Percentiles rank a stretch among this genome's conserved stretches.
phyloP scores from a whole-genome alignment of 495 filamentous ascomycete species.

The Neurospora sp. region DNA sequence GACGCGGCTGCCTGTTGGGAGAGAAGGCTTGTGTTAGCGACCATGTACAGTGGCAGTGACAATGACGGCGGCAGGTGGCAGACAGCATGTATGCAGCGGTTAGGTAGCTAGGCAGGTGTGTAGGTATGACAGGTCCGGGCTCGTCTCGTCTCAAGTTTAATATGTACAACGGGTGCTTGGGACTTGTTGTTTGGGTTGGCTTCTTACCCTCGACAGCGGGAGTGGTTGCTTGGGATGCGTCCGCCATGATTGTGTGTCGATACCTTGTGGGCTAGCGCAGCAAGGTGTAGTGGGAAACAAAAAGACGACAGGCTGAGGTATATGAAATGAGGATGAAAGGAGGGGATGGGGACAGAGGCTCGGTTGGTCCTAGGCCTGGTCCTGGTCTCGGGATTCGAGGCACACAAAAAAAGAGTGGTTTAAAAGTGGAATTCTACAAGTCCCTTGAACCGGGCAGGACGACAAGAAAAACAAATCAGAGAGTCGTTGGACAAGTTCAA shows the following conservation, averaged over 20 bases:
- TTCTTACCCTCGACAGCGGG: not conserved
- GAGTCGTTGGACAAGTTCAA: not conserved
- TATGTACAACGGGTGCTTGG: not conserved
- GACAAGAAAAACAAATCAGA: not conserved
- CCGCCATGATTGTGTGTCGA: not conserved
- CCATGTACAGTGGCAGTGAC: not conserved
- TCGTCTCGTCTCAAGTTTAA: not conserved
- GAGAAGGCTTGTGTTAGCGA: not conserved
- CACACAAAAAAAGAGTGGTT: conserved; percentile 1
- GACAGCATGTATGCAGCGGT: not conserved
- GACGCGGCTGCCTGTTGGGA: conserved; percentile 11
- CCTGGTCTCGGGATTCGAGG: not conserved
- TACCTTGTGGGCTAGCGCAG: not conserved
- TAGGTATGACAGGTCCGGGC: not conserved
- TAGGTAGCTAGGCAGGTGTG: not conserved
- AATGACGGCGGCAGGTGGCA: not conserved
- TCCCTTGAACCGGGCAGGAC: not conserved
- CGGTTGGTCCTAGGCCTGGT: not conserved
- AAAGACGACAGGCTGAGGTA: not conserved
- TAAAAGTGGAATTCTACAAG: not conserved
- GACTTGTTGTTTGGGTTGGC: not conserved
- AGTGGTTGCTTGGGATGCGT: not conserved
- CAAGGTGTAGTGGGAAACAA: not conserved
- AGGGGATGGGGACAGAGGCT: not conserved
- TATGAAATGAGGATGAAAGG: not conserved